Evolutionary conservation across 2,329 filamentous ascomycete genomes (phyloP).

Genomic region (Epichloe elymi): DNA sequence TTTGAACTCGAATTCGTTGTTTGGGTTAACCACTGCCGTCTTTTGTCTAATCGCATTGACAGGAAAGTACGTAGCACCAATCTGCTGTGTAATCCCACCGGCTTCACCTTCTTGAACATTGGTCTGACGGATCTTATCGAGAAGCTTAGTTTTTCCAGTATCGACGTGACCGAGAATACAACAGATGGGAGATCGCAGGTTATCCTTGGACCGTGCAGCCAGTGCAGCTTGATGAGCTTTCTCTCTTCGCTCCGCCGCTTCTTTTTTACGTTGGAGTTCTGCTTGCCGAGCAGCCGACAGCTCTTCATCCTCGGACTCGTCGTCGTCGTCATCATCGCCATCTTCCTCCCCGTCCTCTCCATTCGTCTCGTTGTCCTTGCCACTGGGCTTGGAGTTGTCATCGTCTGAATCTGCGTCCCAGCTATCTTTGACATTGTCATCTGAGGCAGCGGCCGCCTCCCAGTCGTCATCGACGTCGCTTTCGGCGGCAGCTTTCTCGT

Average conservation of each 20-base stretch:
- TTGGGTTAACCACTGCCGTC: constrained; percentile 83
- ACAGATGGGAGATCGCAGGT: constrained; percentile 94
- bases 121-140: constrained; percentile 96
- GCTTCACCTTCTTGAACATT: constrained; percentile 99
- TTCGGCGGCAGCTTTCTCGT: constrained; percentile 38
- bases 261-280: constrained; percentile 65
- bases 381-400: constrained; percentile 29
- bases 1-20: constrained; percentile 89
- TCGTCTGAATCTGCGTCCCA: constrained; percentile 84
- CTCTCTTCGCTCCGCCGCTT: constrained; percentile 77
- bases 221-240: constrained; percentile 85
- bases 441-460: constrained; percentile 68
- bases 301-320: constrained; percentile 51
- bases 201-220: constrained; percentile 81
- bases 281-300: constrained; percentile 60
- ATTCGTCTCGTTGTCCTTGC: constrained; percentile 6
- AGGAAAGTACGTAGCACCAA: constrained; percentile 98
- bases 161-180: constrained; percentile 99
- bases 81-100: constrained; percentile 98
- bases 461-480: constrained; percentile 69
- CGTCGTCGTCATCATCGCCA: constrained; percentile 11
- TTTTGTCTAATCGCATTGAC: constrained; percentile 86
- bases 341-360: constrained; percentile 31
- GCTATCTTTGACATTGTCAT: constrained; percentile 73
- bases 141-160: constrained; percentile 98